These are phyloP conservation scores for Coemansia sp. DNA, from an alignment of 192 early-diverging fungal species.

Conservation along the genomic window DNA sequence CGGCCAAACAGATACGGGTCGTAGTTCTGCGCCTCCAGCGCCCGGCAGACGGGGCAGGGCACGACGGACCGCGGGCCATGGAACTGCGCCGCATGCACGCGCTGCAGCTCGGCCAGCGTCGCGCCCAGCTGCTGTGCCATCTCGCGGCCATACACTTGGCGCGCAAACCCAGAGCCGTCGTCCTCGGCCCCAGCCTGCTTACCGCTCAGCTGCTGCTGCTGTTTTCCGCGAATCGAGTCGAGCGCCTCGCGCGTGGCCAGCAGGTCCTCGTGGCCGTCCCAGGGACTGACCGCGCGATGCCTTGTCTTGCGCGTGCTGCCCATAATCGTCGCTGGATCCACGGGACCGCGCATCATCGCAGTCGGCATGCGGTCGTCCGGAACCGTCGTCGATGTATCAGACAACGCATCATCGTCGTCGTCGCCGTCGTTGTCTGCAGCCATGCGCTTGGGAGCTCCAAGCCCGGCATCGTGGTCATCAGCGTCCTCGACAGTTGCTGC, in stretches of 20 bases:
- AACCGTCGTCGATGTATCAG: conserved; percentile 49
- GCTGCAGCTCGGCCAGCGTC: conserved; percentile 50
- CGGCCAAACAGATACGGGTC: conserved; percentile 51
- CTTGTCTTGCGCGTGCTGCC: background rate
- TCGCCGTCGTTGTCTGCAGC: too few relatives aligned
- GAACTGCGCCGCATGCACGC: conserved; percentile 37
- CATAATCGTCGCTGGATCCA: conserved; percentile 25
- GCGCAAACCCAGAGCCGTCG: conserved; percentile 10
- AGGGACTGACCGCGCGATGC: background rate
- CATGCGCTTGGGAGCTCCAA: background rate
- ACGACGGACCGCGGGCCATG: background rate
- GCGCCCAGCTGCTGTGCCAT: conserved; percentile 39
- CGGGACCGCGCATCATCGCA: conserved; percentile 23
- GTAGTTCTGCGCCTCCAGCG: conserved; percentile 45
- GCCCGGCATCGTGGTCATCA: conserved; percentile 5
- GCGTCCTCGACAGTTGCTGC: conserved; percentile 1
- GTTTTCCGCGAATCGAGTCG: conserved; percentile 31
- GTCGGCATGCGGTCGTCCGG: conserved; percentile 9
- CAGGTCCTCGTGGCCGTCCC: conserved; percentile 19
- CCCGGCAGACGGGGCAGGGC: conserved; percentile 30
- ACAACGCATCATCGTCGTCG: conserved; percentile 23
- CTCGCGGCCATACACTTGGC: conserved; percentile 9
- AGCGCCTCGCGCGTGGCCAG: conserved; percentile 34
- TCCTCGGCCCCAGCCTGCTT: conserved; percentile 3
- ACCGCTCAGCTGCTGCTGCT: background rate